Base-by-base conservation (phyloP, 768 basidiomycete genomes). In the Amanita molliuscula region DNA sequence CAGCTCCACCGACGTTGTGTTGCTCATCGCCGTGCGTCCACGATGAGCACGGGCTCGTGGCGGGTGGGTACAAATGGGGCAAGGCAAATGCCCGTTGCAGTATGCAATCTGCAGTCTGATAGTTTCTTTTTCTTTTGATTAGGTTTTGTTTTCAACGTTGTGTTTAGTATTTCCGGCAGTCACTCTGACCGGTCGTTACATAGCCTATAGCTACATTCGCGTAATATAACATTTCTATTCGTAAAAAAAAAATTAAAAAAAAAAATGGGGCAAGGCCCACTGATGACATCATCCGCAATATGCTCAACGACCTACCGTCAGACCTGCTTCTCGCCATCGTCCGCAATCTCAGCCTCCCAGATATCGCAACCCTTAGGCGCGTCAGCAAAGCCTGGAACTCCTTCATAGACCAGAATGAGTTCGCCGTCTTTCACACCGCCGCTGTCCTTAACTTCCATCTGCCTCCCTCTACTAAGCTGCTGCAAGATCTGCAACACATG, bases 261-360 rank as follows among this genome's bases (percentile, higher is more conserved):
- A n/a, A n/a, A n/a, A n/a, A n/a, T n/a, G n/a, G n/a, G n/a, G n/a
- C n/a, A n/a, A n/a, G n/a, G n/a, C 26, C 25, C 29, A 41, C 38
- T 33, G 16, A 8, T 21, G 29, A n/a, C 45, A 13, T 33, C 20
- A 23, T 43, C 42, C 26, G 13, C 16, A 55, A 26, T 47, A 57
- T 57, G 54, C 33, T 77, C 67, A 55, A 79, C 18, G 62, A 66
- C 25, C 64, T 87, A 2, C 83, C 84, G 4, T 53, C 73, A n/a
- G 85, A 88, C 58, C 61, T 83, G 3, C 60, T 75, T 3, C 60
- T 86, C 36, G 56, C 66, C 5, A 62, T 79, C 29, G 46, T 84
- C 20, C 67, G 72, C 2, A 71, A 72, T 58, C 69, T 85, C 28
- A 71, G 76, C 0, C 46, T 82, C 4, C 60, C 66, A 4, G 64